phyloP scores from a whole-genome alignment of 768 basidiomycete species.

The Lenzites betulinus region DNA sequence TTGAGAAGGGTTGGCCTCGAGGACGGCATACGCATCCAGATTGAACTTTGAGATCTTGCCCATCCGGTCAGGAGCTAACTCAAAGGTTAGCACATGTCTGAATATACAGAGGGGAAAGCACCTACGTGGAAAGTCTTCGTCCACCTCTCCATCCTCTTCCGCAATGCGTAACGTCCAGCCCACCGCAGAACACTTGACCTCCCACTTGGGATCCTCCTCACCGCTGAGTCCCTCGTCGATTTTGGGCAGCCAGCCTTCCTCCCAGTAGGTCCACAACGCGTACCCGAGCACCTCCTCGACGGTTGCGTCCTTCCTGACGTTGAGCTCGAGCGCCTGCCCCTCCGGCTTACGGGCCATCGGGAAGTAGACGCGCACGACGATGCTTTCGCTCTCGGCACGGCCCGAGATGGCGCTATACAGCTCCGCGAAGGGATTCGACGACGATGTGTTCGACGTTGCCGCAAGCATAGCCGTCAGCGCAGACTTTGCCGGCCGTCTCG shows the following conservation, averaged over 20 bases:
- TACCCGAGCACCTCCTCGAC: constrained; percentile 97
- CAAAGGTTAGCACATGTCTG: neutral
- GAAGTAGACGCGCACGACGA: constrained; percentile 80
- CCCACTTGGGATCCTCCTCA: constrained; percentile 63
- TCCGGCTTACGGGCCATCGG: constrained; percentile 69
- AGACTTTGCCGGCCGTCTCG: constrained; percentile 52
- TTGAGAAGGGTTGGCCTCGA: constrained; percentile 73
- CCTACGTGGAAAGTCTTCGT: constrained; percentile 97
- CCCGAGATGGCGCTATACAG: constrained; percentile 86
- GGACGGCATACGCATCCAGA: constrained; percentile 85
- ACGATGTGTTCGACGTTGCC: constrained; percentile 54
- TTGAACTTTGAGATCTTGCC: constrained; percentile 87
- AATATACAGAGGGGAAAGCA: neutral
- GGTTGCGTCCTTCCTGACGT: constrained; percentile 83
- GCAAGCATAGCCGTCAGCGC: constrained; percentile 77
- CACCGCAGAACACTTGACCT: constrained; percentile 63
- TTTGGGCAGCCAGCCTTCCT: constrained; percentile 78
- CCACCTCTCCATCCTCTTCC: constrained; percentile 97
- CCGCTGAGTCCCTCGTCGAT: constrained; percentile 65
- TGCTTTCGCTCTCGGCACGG: constrained; percentile 57
- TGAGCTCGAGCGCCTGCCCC: constrained; percentile 67
- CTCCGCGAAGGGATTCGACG: constrained; percentile 86
- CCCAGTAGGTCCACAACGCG: constrained; percentile 92
- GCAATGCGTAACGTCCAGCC: constrained; percentile 95
- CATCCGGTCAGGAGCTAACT: constrained; percentile 85